phyloP scores from a whole-genome alignment of 495 filamentous ascomycete species.

The Penicillium parvum region DNA sequence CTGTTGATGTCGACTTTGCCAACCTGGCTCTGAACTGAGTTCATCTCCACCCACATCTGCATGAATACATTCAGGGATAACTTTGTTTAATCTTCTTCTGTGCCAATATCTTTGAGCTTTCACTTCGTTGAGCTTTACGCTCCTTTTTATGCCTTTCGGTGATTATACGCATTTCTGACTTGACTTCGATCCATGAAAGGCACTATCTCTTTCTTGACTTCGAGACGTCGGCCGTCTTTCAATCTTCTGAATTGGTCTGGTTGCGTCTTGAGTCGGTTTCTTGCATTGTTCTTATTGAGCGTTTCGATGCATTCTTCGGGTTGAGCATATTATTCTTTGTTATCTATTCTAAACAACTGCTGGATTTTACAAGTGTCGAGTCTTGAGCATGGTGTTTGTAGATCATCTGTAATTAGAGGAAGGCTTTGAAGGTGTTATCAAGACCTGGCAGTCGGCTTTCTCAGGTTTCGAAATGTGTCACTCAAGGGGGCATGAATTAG shows the following conservation, averaged over 20 bases:
- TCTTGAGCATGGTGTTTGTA: slow-evolving; percentile 2
- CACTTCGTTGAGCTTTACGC: background rate
- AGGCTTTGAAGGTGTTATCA: too few relatives aligned
- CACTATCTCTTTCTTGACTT: too few relatives aligned
- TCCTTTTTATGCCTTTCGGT: background rate
- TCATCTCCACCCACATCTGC: background rate
- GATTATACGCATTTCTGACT: background rate
- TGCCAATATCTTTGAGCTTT: slow-evolving; percentile 13
- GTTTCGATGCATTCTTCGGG: slow-evolving; percentile 25
- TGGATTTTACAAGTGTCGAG: too few relatives aligned
- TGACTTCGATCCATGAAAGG: too few relatives aligned
- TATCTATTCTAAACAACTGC: slow-evolving; percentile 6
- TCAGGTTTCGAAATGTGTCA: too few relatives aligned
- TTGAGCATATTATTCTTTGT: slow-evolving; percentile 20
- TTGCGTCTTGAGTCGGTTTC: background rate
- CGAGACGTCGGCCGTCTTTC: too few relatives aligned
- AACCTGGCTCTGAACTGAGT: slow-evolving; percentile 25
- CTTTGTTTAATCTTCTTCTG: slow-evolving; percentile 5
- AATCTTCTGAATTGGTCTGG: background rate
- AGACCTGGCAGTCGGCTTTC: too few relatives aligned
- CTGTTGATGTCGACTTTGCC: slow-evolving; percentile 29
- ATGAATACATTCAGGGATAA: slow-evolving; percentile 6
- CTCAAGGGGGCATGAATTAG: too few relatives aligned
- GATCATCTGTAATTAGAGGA: too few relatives aligned
- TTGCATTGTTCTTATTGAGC: slow-evolving; percentile 25